Evolutionary conservation across 2,329 filamentous ascomycete species (phyloP).

Genomic region (Epichloe bromicola): DNA sequence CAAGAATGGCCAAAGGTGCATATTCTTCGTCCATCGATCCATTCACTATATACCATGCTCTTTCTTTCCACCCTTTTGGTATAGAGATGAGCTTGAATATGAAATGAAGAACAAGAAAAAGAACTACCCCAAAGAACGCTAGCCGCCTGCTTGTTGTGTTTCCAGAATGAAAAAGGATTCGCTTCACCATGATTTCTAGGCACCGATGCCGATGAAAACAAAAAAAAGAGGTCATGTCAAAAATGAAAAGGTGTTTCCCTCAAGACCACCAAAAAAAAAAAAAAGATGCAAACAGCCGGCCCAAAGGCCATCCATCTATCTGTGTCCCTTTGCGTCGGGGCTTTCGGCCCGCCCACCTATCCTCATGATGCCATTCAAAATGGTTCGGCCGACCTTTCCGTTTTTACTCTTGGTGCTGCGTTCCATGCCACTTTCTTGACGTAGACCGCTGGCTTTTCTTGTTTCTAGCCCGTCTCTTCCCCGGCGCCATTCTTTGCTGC

Average conservation of each 20-base stretch:
- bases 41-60: not conserved
- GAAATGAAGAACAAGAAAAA: too few relatives aligned
- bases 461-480: slow-evolving; percentile 14
- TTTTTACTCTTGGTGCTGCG: slow-evolving; percentile 23
- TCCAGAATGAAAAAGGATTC: not conserved
- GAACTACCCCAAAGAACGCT: too few relatives aligned
- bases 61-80: too few relatives aligned
- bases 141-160: too few relatives aligned
- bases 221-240: too few relatives aligned
- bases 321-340: slow-evolving; percentile 22
- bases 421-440: slow-evolving; percentile 16
- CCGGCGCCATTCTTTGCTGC: slow-evolving; percentile 20
- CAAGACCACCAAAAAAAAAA: not conserved
- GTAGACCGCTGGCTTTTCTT: slow-evolving; percentile 15
- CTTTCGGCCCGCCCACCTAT: slow-evolving; percentile 29
- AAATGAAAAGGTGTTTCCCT: not conserved
- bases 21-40: not conserved
- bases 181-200: not conserved
- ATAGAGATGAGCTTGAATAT: too few relatives aligned
- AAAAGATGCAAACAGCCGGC: not conserved
- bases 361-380: slow-evolving; percentile 31
- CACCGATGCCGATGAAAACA: too few relatives aligned
- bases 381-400: slow-evolving; percentile 27
- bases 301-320: slow-evolving; percentile 4
- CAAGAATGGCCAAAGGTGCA: too few relatives aligned